Base-by-base conservation (phyloP, 495 filamentous ascomycete species). In the Neurospora sp. region DNA sequence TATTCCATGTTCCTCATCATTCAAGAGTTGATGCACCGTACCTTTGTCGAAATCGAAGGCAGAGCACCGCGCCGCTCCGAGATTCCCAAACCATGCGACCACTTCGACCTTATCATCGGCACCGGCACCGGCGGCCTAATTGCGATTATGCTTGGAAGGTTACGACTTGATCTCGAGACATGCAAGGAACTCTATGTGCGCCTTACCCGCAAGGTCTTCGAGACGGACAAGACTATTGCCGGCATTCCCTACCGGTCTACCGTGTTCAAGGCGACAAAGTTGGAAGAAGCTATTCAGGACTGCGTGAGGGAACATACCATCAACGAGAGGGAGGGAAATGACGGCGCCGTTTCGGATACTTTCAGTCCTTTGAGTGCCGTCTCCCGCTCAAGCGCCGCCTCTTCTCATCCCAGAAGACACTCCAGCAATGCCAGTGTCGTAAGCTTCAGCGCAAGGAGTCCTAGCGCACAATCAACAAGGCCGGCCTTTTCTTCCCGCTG, bases 1-100 rank as follows among this genome's bases (percentile, higher is more conserved):
- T 99, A 97, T 85, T 98, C 94, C 70, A 97, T 97, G 88, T 90
- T 97, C 79, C 92, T 97, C 75, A 91, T 98, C 72, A 89, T 99
- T 71, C 93, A 96, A 85, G 94, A 97, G 84, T 86, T 99, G 59
- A 99, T 99, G 96, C 92, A 97, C 83, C 88, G 91, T 42, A 93
- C 92, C 8, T 97, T 94, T 79, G 92, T 96, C 79, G 92, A 96
- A 83, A 87, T 85, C 69, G 91, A 96, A 82, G 93, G 93, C 38
- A 88, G 90, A 75, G 92, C 94, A 18, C 94, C 94, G 70, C 89
- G 90, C 71, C 89, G 92, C 78, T 89, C 93, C 76, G 90, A 98
- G 77, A 95, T 98, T 31, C 96, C 96, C 37, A 97, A 97, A 77
- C 96, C 96, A 74, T 97, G 94, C 89, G 96, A 99, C 75, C 93